Evolutionary conservation across 2,329 filamentous ascomycete species (phyloP), one percentile per base, ranked within the genome.

Genomic region (Aphanocladium album): DNA sequence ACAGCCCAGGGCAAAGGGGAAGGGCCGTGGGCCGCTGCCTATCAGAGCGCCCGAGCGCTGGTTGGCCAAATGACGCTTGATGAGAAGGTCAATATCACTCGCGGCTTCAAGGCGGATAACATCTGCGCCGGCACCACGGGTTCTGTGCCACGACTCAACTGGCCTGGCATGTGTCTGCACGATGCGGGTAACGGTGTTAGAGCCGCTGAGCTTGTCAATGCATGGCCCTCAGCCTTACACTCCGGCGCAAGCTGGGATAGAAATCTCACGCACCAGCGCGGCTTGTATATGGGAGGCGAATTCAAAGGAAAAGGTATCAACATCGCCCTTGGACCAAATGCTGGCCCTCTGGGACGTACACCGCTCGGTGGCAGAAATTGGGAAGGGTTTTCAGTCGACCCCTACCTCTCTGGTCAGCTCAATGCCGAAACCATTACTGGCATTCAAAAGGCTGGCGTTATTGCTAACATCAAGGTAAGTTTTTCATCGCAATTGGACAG

Each of bases 401-500:
- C 89, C 0, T 85, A 86, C 16, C 79, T 92, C 7, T 87, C 89
- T 1, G 91, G 90, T 21, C 80, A 85, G 62, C 78, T 89, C 60
- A 88, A 89, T 62, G 83, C 83, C n/a, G 83, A 90, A 67, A 89
- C 88, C 1, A 84, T 93, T 66, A 80, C 83, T 64, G 90, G 89
- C 33, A 89, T 91, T 57, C 90, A 95, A 70, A 84, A 87, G 67
- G 86, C 87, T 3, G 90, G 90, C 67, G 86, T 93, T 41, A 89
- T 96, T 71, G 89, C 91, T 60, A 90, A 87, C 76, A 86, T 79
- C 79, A 93, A 83, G 72, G 77, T 78, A 41, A 33, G 58, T 5
- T 2, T 3, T n/a, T 12, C 1, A 7, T 2, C 0, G 4, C 2
- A 11, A 0, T 2, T 6, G 5, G 0, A 12, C 16, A 2, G 6